Evolutionary conservation across 78 protist genomes (phyloP).

Genomic region (Chrysochromulina parva): DNA sequence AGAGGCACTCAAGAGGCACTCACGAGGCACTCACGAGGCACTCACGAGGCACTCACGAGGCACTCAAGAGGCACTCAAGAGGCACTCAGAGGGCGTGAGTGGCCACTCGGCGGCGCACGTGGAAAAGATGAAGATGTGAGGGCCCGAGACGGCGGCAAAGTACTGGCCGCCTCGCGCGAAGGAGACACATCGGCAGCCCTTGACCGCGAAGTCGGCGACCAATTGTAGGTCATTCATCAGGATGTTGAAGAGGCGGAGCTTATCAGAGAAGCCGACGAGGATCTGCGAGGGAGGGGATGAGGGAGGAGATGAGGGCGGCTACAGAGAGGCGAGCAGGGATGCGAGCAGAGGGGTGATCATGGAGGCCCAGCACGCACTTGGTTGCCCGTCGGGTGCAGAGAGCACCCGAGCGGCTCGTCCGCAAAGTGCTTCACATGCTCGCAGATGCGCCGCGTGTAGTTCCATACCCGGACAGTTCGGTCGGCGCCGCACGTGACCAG

Average conservation of each 20-base stretch:
- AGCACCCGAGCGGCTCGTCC: constrained; percentile 1
- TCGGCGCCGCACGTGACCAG: constrained; percentile 43
- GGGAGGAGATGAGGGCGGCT: not conserved
- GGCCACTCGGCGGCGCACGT: constrained; percentile 22
- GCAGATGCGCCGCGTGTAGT: not conserved
- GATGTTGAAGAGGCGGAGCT: constrained; percentile 28
- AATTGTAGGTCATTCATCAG: not conserved
- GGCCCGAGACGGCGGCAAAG: constrained; percentile 16
- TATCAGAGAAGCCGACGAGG: not conserved
- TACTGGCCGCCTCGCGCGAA: constrained; percentile 45
- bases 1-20: too few relatives aligned
- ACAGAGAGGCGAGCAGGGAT: too few relatives aligned
- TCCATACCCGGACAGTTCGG: constrained; percentile 40
- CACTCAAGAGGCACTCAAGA: too few relatives aligned
- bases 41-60: too few relatives aligned
- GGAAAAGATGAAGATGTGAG: not conserved
- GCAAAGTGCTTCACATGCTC: not conserved
- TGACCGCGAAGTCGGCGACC: constrained; percentile 25
- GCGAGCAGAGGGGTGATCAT: too few relatives aligned
- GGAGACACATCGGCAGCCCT: constrained; percentile 11
- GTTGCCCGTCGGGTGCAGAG: constrained; percentile 43
- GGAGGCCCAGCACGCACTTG: constrained; percentile 16
- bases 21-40: too few relatives aligned
- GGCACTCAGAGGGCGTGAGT: not conserved
- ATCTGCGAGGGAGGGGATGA: too few relatives aligned